Evolutionary conservation across 169 alveolate genomes (phyloP).

Genomic region (Cytauxzoon felis): DNA sequence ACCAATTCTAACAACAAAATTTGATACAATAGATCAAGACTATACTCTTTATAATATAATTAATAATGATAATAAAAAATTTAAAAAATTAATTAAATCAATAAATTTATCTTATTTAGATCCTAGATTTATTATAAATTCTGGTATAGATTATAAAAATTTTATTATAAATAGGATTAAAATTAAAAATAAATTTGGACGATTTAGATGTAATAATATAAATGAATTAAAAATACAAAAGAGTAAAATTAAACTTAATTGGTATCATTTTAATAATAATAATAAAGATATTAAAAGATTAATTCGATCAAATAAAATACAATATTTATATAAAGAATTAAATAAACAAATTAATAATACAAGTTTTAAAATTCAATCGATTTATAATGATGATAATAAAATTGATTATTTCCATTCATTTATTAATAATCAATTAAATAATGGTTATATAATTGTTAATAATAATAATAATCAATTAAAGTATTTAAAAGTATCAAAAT

Average conservation of each 20-base stretch:
- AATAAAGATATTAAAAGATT: neutral
- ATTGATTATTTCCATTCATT: too few relatives aligned
- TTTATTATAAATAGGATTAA: too few relatives aligned
- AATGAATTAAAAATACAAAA: neutral
- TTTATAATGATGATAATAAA: too few relatives aligned
- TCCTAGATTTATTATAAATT: conserved; percentile 2
- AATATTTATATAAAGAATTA: neutral
- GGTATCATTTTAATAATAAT: conserved; percentile 29
- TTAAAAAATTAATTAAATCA: neutral
- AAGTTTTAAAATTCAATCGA: neutral
- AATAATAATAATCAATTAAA: neutral
- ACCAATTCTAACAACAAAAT: conserved; percentile 2
- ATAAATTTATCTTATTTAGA: conserved; percentile 5
- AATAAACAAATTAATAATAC: neutral
- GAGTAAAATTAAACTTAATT: conserved; percentile 16
- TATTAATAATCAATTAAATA: too few relatives aligned
- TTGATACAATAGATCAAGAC: neutral
- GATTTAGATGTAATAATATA: neutral
- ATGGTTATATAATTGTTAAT: neutral
- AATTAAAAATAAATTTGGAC: neutral
- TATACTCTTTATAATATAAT: conserved; percentile 9
- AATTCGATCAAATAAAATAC: neutral
- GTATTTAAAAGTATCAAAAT: conserved; percentile 1
- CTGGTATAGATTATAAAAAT: neutral
- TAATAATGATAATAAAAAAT: conserved; percentile 4